These are phyloP conservation scores for Fusarium secorum DNA, from an alignment of 2,329 filamentous ascomycete species.

Conservation along the genomic window DNA sequence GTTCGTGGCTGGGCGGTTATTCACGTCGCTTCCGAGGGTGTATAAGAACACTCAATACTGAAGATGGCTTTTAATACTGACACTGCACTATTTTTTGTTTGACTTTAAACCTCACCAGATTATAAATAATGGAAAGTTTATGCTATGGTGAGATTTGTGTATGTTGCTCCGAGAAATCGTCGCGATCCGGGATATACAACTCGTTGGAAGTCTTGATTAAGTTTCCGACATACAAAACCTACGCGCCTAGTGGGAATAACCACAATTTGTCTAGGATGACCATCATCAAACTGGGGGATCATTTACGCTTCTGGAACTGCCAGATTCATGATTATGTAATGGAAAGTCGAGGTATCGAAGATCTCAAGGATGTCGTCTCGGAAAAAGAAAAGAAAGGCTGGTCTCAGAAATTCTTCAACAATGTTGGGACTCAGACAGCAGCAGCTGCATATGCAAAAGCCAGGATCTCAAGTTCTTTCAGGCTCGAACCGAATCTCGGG, in stretches of 20 bases:
- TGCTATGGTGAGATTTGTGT: too few species aligned
- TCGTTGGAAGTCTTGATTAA: neutral
- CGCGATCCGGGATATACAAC: neutral
- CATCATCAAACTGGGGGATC: neutral
- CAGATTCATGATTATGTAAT: neutral
- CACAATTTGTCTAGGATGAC: neutral
- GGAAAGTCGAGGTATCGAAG: neutral
- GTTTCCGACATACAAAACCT: neutral
- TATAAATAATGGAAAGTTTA: neutral
- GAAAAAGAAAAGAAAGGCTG: neutral
- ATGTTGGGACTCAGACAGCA: neutral
- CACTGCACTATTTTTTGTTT: neutral
- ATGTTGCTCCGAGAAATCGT: neutral
- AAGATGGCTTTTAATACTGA: neutral
- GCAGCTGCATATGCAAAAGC: slow-evolving; percentile 10
- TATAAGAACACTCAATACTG: too few species aligned
- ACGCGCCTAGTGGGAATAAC: neutral
- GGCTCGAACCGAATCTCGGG: slow-evolving; percentile 12
- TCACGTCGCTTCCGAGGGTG: neutral
- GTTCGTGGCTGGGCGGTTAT: neutral
- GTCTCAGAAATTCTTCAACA: slow-evolving; percentile 16
- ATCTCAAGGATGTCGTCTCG: neutral
- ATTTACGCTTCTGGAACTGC: neutral
- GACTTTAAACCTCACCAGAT: neutral
- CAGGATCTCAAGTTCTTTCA: slow-evolving; percentile 1